Evolutionary conservation across 768 basidiomycete species (phyloP).

Genomic region (Floccularia luteovirens): DNA sequence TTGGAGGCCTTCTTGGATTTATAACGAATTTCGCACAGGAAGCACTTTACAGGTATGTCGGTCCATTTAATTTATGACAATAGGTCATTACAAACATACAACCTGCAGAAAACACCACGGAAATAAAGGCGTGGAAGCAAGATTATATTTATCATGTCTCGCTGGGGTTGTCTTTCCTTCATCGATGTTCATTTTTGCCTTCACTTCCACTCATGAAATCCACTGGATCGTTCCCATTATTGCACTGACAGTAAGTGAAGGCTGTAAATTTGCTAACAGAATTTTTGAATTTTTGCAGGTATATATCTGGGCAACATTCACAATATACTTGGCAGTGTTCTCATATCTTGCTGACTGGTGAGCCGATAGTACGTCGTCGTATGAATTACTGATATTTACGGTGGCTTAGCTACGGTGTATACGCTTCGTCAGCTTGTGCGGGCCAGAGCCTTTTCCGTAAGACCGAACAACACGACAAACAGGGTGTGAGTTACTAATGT

Average conservation of each 20-base stretch:
- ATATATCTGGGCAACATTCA: slow-evolving; percentile 37
- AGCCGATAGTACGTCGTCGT: slow-evolving; percentile 6
- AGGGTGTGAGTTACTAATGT: no score
- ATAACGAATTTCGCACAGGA: slow-evolving; percentile 37
- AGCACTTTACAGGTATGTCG: slow-evolving; percentile 33
- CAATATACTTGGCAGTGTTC: slow-evolving; percentile 49
- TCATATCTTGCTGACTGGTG: slow-evolving; percentile 55
- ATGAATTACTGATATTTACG: neutral
- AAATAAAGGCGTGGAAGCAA: slow-evolving; percentile 36
- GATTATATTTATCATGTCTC: slow-evolving; percentile 40
- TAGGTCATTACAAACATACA: no score
- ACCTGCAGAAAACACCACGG: slow-evolving; percentile 18
- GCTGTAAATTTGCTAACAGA: neutral
- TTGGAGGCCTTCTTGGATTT: slow-evolving; percentile 41
- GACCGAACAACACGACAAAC: no score
- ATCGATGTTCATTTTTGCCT: slow-evolving; percentile 64
- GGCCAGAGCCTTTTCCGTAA: slow-evolving; percentile 50
- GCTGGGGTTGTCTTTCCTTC: slow-evolving; percentile 40
- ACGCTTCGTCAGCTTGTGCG: slow-evolving; percentile 57
- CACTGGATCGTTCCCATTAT: slow-evolving; percentile 50
- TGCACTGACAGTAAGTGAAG: slow-evolving; percentile 29
- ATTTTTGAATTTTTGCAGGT: slow-evolving; percentile 20
- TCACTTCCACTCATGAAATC: slow-evolving; percentile 44
- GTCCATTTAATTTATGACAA: slow-evolving; percentile 7
- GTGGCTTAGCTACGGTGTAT: slow-evolving; percentile 31